Conservation (phyloP, 805 yeast genomes). For the Ogataea trehalophila region DNA sequence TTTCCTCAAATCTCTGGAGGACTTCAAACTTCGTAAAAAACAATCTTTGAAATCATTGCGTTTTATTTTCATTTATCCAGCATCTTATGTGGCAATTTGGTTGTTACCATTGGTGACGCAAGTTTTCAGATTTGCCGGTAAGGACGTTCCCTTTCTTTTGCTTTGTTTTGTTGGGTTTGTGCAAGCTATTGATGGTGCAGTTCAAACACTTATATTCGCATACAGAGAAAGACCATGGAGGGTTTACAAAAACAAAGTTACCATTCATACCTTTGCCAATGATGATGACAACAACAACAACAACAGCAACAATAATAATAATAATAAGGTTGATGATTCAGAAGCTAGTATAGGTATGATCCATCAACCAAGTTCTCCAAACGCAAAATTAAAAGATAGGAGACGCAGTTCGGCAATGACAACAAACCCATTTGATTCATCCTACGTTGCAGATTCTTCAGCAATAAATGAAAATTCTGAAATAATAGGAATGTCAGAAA, state of each 20-base stretch:
- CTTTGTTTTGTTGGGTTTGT: constrained; percentile 8
- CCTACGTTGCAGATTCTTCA: too few species aligned
- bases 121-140: constrained; percentile 6
- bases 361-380: too few species aligned
- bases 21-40: constrained; percentile 14
- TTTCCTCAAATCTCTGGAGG: constrained; percentile 11
- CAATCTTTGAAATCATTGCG: constrained; percentile 15
- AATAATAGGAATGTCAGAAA: too few species aligned
- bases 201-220: constrained; percentile 16
- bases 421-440: too few species aligned
- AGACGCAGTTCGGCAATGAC: too few species aligned
- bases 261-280: background rate
- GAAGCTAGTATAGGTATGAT: too few species aligned
- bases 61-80: constrained; percentile 16
- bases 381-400: too few species aligned
- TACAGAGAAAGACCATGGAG: constrained; percentile 20
- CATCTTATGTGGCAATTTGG: constrained; percentile 15
- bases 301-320: background rate
- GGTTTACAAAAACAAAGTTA: constrained; percentile 1
- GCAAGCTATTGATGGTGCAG: constrained; percentile 17
- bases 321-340: too few species aligned
- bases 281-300: background rate
- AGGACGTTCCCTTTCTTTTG: constrained; percentile 5
- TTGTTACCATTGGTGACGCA: constrained; percentile 13
- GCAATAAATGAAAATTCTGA: too few species aligned